Evolutionary conservation across 495 filamentous ascomycete species (phyloP).

Genomic region (Ramalina intermedia): DNA sequence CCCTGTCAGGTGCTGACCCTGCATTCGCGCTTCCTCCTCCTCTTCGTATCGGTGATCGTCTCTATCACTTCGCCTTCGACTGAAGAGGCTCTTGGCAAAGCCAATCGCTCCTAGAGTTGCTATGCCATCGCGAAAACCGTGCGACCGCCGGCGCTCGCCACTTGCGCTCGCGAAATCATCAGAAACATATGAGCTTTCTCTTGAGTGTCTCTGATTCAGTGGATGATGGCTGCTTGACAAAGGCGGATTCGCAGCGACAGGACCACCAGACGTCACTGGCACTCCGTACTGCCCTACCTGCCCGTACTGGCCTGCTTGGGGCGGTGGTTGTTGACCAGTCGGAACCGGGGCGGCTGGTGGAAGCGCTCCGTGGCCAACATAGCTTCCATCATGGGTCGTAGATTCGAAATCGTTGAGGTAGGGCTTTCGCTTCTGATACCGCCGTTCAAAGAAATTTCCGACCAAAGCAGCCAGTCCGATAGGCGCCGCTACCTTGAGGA

Average conservation of each 20-base stretch:
- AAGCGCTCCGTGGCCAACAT: constrained; percentile 7
- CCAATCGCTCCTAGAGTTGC: constrained; percentile 52
- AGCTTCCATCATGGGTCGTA: constrained; percentile 23
- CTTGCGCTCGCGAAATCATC: constrained; percentile 29
- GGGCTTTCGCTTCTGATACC: constrained; percentile 38
- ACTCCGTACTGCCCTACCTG: not conserved
- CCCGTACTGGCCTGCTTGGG: not conserved
- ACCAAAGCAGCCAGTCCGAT: constrained; percentile 51
- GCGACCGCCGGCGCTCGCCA: constrained; percentile 26
- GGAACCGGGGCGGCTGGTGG: not conserved
- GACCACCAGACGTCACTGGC: not conserved
- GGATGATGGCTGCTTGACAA: constrained; percentile 26
- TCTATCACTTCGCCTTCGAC: constrained; percentile 42
- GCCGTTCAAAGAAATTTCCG: constrained; percentile 48
- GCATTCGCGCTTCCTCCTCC: constrained; percentile 39
- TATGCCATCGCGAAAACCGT: constrained; percentile 46
- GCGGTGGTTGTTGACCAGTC: not conserved
- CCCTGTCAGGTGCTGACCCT: constrained; percentile 41
- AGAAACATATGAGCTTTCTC: constrained; percentile 18
- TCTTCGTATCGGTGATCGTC: constrained; percentile 53
- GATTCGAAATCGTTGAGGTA: constrained; percentile 33
- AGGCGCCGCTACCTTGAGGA: constrained; percentile 52
- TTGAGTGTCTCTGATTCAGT: constrained; percentile 27
- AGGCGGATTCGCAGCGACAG: constrained; percentile 8
- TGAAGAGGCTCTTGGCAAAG: constrained; percentile 50